phyloP scores from a whole-genome alignment of 163 green algal species.

The Chloroidium sp. region DNA sequence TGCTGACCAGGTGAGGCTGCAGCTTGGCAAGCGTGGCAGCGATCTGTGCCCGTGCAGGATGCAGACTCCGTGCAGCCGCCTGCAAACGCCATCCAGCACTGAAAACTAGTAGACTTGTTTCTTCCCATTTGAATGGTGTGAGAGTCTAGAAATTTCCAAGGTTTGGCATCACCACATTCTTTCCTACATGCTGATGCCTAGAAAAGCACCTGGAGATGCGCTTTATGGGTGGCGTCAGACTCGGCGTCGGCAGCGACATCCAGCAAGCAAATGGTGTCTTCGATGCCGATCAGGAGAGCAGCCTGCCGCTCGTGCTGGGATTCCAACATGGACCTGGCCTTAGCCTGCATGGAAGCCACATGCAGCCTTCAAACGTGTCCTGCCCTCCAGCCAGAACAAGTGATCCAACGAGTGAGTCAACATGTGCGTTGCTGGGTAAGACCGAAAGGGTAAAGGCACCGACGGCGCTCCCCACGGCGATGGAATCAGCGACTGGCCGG shows the following conservation, averaged over 20 bases:
- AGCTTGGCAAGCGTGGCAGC: too few relatives aligned
- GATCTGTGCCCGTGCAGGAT: too few relatives aligned
- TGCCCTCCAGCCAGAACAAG: too few relatives aligned
- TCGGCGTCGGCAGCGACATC: not conserved
- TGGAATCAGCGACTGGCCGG: conserved; percentile 49
- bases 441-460: conserved; percentile 46
- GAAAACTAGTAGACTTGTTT: too few relatives aligned
- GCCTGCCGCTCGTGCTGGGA: not conserved
- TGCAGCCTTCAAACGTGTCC: too few relatives aligned
- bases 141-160: too few relatives aligned
- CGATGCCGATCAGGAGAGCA: not conserved
- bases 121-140: too few relatives aligned
- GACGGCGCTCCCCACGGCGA: conserved; percentile 52
- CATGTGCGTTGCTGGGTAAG: conserved; percentile 46
- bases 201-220: not conserved
- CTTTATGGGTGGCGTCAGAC: too few relatives aligned
- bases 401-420: conserved; percentile 11
- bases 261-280: not conserved
- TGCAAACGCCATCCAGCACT: too few relatives aligned
- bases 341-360: not conserved
- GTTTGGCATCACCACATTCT: too few relatives aligned
- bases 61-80: too few relatives aligned
- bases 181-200: not conserved
- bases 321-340: not conserved
- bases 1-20: too few relatives aligned